phyloP scores from a whole-genome alignment of 495 filamentous ascomycete genomes.

The Cairneyella variabilis region DNA sequence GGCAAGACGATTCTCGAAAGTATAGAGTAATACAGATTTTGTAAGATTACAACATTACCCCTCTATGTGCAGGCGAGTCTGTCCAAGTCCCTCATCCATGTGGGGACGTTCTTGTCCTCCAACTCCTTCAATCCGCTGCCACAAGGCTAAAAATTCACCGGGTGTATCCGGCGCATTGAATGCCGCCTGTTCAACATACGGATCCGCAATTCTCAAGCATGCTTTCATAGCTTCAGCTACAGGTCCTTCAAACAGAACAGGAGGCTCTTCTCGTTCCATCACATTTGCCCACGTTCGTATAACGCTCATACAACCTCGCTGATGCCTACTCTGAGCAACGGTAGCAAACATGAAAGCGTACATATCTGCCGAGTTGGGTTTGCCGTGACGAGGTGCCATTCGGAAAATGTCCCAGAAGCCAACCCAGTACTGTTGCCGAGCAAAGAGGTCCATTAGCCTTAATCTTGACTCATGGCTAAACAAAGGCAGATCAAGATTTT shows the following conservation, averaged over 20 bases:
- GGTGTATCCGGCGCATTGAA: constrained; percentile 2
- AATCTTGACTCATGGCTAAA: constrained; percentile 43
- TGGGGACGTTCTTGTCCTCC: too few species aligned
- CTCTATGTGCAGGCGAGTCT: too few species aligned
- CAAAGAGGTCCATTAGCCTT: constrained; percentile 43
- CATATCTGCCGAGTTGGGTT: constrained; percentile 46
- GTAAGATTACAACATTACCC: too few species aligned
- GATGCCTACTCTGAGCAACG: constrained; percentile 44
- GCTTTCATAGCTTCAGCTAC: constrained; percentile 39
- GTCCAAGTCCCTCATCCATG: too few species aligned
- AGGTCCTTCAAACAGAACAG: constrained; percentile 39
- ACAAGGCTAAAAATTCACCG: constrained; percentile 19
- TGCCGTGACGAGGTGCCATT: constrained; percentile 43
- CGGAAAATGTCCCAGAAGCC: constrained; percentile 62
- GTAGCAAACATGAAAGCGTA: constrained; percentile 54
- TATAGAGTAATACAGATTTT: too few species aligned
- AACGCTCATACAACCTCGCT: constrained; percentile 41
- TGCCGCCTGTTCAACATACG: constrained; percentile 29
- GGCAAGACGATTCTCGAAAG: too few species aligned
- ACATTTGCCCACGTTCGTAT: constrained; percentile 49
- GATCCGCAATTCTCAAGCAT: constrained; percentile 52
- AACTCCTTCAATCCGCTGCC: too few species aligned
- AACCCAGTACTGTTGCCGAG: constrained; percentile 40
- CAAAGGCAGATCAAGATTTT: constrained; percentile 38
- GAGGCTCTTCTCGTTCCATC: constrained; percentile 55